These are phyloP conservation scores for Colletotrichum sp. DNA, from an alignment of 2,329 filamentous ascomycete genomes.

Conservation along the genomic window DNA sequence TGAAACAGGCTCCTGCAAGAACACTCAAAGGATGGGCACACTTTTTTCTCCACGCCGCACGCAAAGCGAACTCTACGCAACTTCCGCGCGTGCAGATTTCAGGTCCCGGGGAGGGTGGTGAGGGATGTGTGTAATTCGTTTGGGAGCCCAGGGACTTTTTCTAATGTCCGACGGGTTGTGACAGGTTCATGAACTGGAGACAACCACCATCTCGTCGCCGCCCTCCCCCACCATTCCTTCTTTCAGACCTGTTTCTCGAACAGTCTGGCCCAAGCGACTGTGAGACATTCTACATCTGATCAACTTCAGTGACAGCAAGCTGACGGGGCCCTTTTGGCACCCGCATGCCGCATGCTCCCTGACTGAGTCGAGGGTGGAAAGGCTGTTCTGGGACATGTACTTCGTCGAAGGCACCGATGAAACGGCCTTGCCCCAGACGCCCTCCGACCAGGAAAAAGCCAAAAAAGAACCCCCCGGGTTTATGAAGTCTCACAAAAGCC, in stretches of 20 bases:
- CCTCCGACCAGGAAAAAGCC: neutral
- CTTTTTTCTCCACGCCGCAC: neutral
- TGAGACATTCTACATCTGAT: neutral
- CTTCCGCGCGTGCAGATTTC: neutral
- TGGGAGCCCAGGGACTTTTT: neutral
- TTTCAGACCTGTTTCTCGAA: neutral
- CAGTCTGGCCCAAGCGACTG: neutral
- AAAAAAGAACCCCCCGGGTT: neutral
- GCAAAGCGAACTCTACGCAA: neutral
- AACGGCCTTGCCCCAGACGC: neutral
- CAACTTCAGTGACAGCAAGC: neutral
- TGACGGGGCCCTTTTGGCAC: neutral
- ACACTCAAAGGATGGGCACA: neutral
- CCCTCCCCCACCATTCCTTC: neutral
- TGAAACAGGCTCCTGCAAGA: conserved; percentile 13
- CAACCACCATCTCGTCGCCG: neutral
- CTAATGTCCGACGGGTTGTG: neutral
- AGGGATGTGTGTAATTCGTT: neutral
- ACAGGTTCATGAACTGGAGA: neutral
- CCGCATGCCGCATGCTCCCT: neutral
- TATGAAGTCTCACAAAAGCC: neutral
- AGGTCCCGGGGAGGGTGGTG: neutral
- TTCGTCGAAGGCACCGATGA: neutral
- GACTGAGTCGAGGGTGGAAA: neutral
- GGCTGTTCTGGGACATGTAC: neutral